These are phyloP conservation scores for Daedalea quercina DNA, from an alignment of 768 basidiomycete genomes.

Conservation along the genomic window DNA sequence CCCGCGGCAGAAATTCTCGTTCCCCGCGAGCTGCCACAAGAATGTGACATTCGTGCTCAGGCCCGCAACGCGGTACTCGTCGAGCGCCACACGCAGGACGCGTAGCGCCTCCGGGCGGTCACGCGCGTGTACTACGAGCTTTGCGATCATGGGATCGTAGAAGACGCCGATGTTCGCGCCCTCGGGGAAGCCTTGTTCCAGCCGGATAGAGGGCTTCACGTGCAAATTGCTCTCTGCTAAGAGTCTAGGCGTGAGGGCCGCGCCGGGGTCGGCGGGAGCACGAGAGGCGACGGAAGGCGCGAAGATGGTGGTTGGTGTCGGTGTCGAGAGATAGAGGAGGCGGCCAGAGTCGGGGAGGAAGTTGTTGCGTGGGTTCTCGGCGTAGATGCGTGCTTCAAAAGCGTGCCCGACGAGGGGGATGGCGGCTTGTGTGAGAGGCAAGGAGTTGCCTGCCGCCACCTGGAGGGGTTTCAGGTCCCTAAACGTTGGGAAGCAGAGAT, in stretches of 20 bases:
- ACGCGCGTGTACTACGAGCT: slow-evolving; percentile 82
- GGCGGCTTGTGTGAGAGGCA: slow-evolving; percentile 69
- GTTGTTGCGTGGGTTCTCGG: slow-evolving; percentile 88
- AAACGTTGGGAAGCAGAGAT: neutral
- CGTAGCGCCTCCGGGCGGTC: slow-evolving; percentile 83
- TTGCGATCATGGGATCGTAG: slow-evolving; percentile 90
- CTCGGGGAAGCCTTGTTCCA: slow-evolving; percentile 84
- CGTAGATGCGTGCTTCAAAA: slow-evolving; percentile 93
- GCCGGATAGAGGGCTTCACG: slow-evolving; percentile 61
- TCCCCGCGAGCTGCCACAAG: slow-evolving; percentile 67
- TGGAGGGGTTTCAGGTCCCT: slow-evolving; percentile 17
- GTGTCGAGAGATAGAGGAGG: too few species aligned
- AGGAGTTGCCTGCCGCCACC: slow-evolving; percentile 85
- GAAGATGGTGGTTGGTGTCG: slow-evolving; percentile 64
- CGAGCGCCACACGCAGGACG: too few species aligned
- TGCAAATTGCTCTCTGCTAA: slow-evolving; percentile 10
- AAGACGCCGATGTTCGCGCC: slow-evolving; percentile 81
- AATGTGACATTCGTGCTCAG: slow-evolving; percentile 92
- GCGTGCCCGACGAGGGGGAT: slow-evolving; percentile 90
- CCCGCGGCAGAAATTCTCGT: slow-evolving; percentile 66
- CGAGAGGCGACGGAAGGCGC: slow-evolving; percentile 45
- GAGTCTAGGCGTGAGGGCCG: slow-evolving; percentile 9
- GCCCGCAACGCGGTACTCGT: slow-evolving; percentile 87
- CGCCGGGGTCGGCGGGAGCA: too few species aligned
- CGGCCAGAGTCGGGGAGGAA: too few species aligned